A percentile compares a stretch with the other conserved stretches of the same genome.
phyloP scores from a whole-genome alignment of 2,329 filamentous ascomycete genomes.

The Trichoderma pleuroti region DNA sequence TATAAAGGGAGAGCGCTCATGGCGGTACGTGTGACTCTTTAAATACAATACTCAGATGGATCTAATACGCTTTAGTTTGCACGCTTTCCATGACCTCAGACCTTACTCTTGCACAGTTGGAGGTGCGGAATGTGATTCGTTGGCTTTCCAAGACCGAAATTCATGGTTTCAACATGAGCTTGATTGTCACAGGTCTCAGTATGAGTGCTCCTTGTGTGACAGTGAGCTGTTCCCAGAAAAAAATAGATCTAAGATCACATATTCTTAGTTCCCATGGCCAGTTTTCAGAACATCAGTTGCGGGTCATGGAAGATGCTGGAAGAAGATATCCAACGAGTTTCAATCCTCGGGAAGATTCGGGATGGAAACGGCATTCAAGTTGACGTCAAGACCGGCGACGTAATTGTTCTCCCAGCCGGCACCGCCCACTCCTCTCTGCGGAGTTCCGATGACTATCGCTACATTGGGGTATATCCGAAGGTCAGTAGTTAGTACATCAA shows the following conservation, averaged over 20 bases:
- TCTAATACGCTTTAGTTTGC: neutral
- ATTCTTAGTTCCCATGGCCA: neutral
- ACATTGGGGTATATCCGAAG: constrained; percentile 4
- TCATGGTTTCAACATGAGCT: neutral
- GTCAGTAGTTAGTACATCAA: neutral
- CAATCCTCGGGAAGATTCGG: neutral
- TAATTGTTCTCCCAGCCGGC: neutral
- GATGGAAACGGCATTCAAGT: neutral
- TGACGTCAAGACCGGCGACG: neutral
- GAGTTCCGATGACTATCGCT: neutral
- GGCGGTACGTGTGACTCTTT: neutral
- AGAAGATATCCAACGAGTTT: neutral
- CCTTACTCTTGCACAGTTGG: neutral
- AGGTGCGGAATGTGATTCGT: neutral
- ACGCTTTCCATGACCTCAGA: neutral
- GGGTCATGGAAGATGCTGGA: neutral
- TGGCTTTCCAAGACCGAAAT: neutral
- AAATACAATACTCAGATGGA: neutral
- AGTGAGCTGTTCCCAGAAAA: neutral
- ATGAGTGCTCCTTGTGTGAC: neutral
- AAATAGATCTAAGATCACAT: neutral
- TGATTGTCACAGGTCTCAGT: neutral
- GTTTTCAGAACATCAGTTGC: neutral
- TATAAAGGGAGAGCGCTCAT: neutral
- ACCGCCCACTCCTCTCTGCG: neutral